Base-by-base conservation (phyloP, 176 grass and related monocot genomes). In the Ensete ventricosum region DNA sequence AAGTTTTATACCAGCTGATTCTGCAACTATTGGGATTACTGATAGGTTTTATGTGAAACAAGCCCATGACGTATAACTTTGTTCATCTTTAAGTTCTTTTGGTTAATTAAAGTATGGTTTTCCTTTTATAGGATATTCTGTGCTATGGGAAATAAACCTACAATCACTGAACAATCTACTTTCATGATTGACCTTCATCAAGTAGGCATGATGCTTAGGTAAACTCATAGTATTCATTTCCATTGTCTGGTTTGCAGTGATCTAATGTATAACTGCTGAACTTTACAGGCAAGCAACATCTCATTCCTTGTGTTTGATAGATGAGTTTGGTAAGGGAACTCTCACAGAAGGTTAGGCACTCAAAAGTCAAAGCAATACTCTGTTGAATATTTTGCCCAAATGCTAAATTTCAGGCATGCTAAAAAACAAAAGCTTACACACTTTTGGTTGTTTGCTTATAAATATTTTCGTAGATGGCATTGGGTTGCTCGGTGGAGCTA, bases 181-280 rank as follows among this genome's bases (percentile, higher is more conserved):
- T 98, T 98, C 80, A 93, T 98, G 94, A 88, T 93, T 50, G 94
- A 98, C 80, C 84, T 98, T 78, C 94, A 98, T 91, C 90, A 98
- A 90, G 90, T 98, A 83, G 94, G 90, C 79, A 83, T 86, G 80
- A 98, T 98, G 88, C 94, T 98, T 76, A 90, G 94, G 90, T 93
- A 93, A 69, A 50, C 1, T 80, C 9, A 27, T 11, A 16, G 71
- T 64, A 71, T 16, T 77, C 12, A 26, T 74, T 73, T 58, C 27
- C 13, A 43, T 72, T 54, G 17, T 49, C 19, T 19, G 6, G 8
- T 8, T 51, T 51, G 9, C n/a, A 19, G 9, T 48, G 3, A n/a
- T n/a, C 48, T 70, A 50, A 50, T 21, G 48, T 2, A 10, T 50
- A 9, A n/a, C 8, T 72, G 73, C 77, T 64, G 64, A 54, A 75